A percentile compares a stretch with the other conserved stretches of the same genome.
Evolutionary conservation across 192 early-diverging fungal species (phyloP).

Genomic region (Podila horticola): DNA sequence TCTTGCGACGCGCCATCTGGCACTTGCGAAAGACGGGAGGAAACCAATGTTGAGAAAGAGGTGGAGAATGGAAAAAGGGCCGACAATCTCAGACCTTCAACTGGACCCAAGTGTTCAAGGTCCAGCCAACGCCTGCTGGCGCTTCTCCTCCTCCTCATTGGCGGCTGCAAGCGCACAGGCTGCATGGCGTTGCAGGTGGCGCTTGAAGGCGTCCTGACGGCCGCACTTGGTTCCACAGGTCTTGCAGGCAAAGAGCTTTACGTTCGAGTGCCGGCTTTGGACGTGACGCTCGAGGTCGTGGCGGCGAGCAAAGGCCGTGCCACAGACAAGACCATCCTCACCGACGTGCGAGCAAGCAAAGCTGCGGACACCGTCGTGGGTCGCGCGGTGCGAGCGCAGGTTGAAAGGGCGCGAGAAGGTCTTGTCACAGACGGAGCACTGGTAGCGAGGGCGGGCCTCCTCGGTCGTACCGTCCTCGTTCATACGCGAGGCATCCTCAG

Average conservation of each 20-base stretch:
- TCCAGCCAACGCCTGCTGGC: not conserved
- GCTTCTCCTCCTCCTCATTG: slow-evolving; percentile 4
- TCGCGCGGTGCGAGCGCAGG: slow-evolving; percentile 72
- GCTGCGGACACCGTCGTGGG: slow-evolving; percentile 71
- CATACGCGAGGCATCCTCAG: slow-evolving; percentile 33
- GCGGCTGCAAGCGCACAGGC: slow-evolving; percentile 24
- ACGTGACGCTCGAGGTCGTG: slow-evolving; percentile 48
- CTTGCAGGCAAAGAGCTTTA: slow-evolving; percentile 39
- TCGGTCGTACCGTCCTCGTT: slow-evolving; percentile 5
- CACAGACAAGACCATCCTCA: slow-evolving; percentile 19
- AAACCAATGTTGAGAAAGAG: no score
- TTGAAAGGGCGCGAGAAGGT: slow-evolving; percentile 76
- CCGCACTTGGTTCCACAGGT: slow-evolving; percentile 41
- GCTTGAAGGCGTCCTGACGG: slow-evolving; percentile 38
- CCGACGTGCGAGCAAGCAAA: slow-evolving; percentile 62
- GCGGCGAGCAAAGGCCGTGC: slow-evolving; percentile 34
- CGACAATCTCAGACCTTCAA: no score
- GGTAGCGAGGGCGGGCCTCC: slow-evolving; percentile 14
- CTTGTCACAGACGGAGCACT: slow-evolving; percentile 52
- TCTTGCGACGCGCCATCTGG: no score
- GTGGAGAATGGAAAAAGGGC: no score
- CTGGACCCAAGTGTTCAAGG: no score
- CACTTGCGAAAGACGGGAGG: no score
- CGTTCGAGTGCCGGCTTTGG: slow-evolving; percentile 20
- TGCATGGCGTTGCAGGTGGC: slow-evolving; percentile 40